Evolutionary conservation across 2,329 filamentous ascomycete genomes (phyloP), one percentile per base, ranked within the genome.

Genomic region (Calonectria multiphialidica): DNA sequence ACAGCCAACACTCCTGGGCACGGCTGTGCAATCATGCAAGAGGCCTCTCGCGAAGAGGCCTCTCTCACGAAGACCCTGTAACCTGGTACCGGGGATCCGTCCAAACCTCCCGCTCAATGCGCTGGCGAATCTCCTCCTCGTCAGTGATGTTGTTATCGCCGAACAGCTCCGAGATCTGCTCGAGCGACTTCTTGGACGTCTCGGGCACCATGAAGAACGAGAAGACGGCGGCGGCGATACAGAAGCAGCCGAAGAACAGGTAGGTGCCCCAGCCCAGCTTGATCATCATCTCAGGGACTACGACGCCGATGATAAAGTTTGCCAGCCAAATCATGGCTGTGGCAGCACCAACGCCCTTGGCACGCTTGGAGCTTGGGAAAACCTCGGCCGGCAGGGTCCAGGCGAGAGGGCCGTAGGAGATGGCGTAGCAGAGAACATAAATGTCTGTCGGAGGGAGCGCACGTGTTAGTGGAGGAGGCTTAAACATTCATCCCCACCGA

Each of bases 231-330:
- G 86, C 84, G 1, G 89, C 77, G 0, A 86, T 75, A 71, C 88
- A 90, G 74, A 89, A 89, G 8, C 85, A 78, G 0, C 87, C 88
- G 63, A 90, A 90, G 81, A 91, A 90, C 10, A 89, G 81, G 69
- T 90, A 90, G 0, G 85, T 85, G 1, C 86, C 85, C 72, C 81
- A 87, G 2, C 82, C 83, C 0, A 87, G 89, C 47, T 87, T 86
- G 66, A 88, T 81, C 7, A 91, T 83, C 50, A 91, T 84, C 1
- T 88, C 87, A 0, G 89, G 90, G 0, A 88, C 90, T 18, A 89
- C 86, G 23, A 90, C 84, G 9, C 89, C 88, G 57, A 80, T 75
- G 35, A 80, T 87, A 67, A 82, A 83, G 71, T 81, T 82, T 5
- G 76, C 77, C 7, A 86, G 67, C 84, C 84, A 86, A 45, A 80